Conservation (phyloP, 495 filamentous ascomycete species). For the Chlorociboria aeruginascens region DNA sequence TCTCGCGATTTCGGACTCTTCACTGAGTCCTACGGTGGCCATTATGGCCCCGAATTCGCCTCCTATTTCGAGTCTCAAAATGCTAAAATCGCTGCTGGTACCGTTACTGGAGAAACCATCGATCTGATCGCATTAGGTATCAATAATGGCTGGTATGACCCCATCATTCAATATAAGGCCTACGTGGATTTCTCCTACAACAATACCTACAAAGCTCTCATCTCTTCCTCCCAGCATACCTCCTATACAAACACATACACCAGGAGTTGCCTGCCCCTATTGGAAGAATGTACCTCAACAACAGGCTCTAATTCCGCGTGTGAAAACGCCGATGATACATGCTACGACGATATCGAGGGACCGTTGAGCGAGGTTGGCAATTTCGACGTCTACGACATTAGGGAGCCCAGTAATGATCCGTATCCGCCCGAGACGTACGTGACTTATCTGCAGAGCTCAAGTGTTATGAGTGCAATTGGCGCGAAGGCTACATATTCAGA, state of each 20-base stretch:
- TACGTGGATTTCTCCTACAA: slow-evolving; percentile 40
- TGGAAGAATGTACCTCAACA: slow-evolving; percentile 24
- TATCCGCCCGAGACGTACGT: slow-evolving; percentile 35
- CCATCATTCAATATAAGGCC: slow-evolving; percentile 34
- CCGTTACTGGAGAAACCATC: slow-evolving; percentile 33
- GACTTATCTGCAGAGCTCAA: slow-evolving; percentile 26
- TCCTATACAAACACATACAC: slow-evolving; percentile 28
- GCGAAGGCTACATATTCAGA: slow-evolving; percentile 33
- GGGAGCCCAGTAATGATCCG: slow-evolving; percentile 28
- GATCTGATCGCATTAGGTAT: slow-evolving; percentile 42
- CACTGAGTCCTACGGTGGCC: slow-evolving; percentile 46
- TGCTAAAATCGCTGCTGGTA: slow-evolving; percentile 26
- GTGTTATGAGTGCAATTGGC: slow-evolving; percentile 36
- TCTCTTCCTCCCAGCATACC: slow-evolving; percentile 29
- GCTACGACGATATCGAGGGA: slow-evolving; percentile 31
- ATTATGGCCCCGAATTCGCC: slow-evolving; percentile 42
- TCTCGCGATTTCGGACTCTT: slow-evolving; percentile 42
- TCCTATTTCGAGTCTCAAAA: slow-evolving; percentile 42
- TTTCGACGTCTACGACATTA: slow-evolving; percentile 41
- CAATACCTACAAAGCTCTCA: slow-evolving; percentile 40
- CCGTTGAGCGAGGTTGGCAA: slow-evolving; percentile 23
- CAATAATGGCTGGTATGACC: slow-evolving; percentile 46
- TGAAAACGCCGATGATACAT: slow-evolving; percentile 28
- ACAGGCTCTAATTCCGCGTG: slow-evolving; percentile 30
- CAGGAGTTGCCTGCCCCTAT: slow-evolving; percentile 27